phyloP scores from a whole-genome alignment of 129 eudicot genomes.

The Artemisia annua region DNA sequence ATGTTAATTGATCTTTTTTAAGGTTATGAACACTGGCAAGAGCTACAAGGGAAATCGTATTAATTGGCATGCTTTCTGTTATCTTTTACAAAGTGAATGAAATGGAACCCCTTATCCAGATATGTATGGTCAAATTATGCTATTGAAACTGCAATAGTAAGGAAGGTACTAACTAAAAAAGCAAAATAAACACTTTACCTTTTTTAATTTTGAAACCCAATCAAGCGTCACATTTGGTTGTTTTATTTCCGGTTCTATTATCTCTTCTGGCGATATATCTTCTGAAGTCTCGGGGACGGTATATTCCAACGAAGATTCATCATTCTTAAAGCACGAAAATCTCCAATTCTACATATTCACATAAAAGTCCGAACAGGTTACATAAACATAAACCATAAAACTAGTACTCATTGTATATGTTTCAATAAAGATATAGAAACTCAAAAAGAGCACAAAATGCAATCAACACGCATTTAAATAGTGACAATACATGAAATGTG shows the following conservation, averaged over 20 bases:
- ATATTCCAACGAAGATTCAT: conserved; percentile 38
- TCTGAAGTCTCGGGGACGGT: conserved; percentile 29
- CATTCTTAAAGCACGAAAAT: conserved; percentile 55
- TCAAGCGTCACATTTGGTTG: conserved; percentile 35
- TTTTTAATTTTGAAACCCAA: conserved; percentile 38
- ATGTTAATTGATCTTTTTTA: too few species aligned
- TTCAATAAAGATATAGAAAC: not conserved
- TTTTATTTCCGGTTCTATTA: conserved; percentile 28
- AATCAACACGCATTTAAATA: too few species aligned
- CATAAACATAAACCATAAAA: too few species aligned
- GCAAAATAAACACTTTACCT: conserved; percentile 33
- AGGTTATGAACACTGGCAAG: too few species aligned
- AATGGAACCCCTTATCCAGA: too few species aligned
- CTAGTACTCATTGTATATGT: conserved; percentile 1
- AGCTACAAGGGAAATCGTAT: too few species aligned
- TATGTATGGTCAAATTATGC: conserved; percentile 11
- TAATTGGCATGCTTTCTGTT: too few species aligned
- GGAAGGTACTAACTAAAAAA: conserved; percentile 13
- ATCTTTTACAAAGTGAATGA: too few species aligned
- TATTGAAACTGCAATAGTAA: conserved; percentile 12
- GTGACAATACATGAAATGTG: too few species aligned
- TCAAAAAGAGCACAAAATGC: too few species aligned
- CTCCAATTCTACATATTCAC: conserved; percentile 43
- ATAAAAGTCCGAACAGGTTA: too few species aligned
- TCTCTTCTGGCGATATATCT: conserved; percentile 39